Evolutionary conservation across 2,329 filamentous ascomycete genomes (phyloP).

Genomic region (Clarireedia homoeocarpa): DNA sequence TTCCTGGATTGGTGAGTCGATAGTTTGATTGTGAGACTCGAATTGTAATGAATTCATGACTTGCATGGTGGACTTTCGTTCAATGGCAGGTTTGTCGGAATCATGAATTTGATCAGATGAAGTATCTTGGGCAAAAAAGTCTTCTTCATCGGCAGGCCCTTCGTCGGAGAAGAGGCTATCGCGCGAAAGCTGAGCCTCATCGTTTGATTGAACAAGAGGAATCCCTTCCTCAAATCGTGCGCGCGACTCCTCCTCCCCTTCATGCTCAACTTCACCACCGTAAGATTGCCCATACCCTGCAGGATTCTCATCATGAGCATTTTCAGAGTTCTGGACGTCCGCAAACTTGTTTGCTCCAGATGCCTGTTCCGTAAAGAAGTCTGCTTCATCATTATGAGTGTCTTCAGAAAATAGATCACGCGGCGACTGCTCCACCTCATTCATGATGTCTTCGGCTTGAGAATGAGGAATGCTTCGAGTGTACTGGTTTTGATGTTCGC

Average conservation of each 20-base stretch:
- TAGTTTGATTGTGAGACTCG: slow-evolving; percentile 18
- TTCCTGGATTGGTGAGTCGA: slow-evolving; percentile 12
- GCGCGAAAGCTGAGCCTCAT: slow-evolving; percentile 6
- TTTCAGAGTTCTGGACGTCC: not conserved
- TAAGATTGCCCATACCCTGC: slow-evolving; percentile 17
- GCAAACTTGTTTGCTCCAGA: not conserved
- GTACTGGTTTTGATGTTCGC: slow-evolving; percentile 24
- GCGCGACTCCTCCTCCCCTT: slow-evolving; percentile 37
- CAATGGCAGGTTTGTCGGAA: slow-evolving; percentile 32
- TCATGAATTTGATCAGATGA: slow-evolving; percentile 21
- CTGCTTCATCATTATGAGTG: slow-evolving; percentile 37
- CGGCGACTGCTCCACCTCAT: slow-evolving; percentile 39
- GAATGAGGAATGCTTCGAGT: slow-evolving; percentile 39
- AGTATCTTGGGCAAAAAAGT: slow-evolving; percentile 48
- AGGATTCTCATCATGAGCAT: slow-evolving; percentile 1
- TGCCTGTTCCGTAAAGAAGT: slow-evolving; percentile 37
- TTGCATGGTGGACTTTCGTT: slow-evolving; percentile 64
- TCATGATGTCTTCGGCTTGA: slow-evolving; percentile 46
- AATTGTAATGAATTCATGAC: slow-evolving; percentile 47
- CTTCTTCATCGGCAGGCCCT: slow-evolving; percentile 33
- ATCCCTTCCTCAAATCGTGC: slow-evolving; percentile 63
- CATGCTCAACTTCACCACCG: slow-evolving; percentile 26
- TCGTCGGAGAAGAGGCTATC: slow-evolving; percentile 31
- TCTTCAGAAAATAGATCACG: slow-evolving; percentile 26
- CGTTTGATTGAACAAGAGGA: slow-evolving; percentile 45